These are phyloP conservation scores for Verticillium tricorpus DNA, from an alignment of 2,329 filamentous ascomycete species.

Conservation along the genomic window DNA sequence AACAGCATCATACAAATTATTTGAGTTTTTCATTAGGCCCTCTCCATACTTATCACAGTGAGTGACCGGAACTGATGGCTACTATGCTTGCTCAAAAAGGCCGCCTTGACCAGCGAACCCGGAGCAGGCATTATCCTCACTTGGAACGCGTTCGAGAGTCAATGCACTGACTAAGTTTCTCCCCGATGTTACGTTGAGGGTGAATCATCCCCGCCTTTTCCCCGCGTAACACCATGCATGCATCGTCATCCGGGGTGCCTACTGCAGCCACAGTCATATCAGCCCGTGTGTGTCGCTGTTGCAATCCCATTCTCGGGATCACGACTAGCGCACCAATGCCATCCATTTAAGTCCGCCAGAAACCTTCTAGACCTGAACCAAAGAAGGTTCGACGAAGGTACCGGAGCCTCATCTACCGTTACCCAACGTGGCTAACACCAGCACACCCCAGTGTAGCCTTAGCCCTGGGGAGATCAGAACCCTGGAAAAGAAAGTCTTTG, in stretches of 20 bases:
- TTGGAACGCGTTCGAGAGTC: not conserved
- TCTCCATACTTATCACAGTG: no score
- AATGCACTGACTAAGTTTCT: not conserved
- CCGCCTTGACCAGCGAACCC: no score
- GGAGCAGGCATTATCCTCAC: no score
- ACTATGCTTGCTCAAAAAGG: no score
- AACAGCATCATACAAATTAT: no score
- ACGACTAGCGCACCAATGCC: not conserved
- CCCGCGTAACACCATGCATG: not conserved
- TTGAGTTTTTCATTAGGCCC: no score
- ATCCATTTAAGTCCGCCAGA: not conserved
- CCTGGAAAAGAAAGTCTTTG: not conserved
- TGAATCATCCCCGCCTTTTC: not conserved
- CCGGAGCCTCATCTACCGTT: not conserved
- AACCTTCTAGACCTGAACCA: not conserved
- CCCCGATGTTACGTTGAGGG: not conserved
- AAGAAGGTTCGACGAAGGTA: not conserved
- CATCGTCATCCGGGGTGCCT: not conserved
- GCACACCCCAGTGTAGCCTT: no score
- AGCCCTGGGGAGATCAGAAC: no score
- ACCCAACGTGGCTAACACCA: not conserved
- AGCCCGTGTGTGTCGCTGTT: not conserved
- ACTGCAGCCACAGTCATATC: not conserved
- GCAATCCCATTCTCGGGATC: not conserved
- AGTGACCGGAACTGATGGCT: no score